These are phyloP conservation scores for Balakata baccata DNA, from an alignment of 345 rosid species.

Conservation along the genomic window DNA sequence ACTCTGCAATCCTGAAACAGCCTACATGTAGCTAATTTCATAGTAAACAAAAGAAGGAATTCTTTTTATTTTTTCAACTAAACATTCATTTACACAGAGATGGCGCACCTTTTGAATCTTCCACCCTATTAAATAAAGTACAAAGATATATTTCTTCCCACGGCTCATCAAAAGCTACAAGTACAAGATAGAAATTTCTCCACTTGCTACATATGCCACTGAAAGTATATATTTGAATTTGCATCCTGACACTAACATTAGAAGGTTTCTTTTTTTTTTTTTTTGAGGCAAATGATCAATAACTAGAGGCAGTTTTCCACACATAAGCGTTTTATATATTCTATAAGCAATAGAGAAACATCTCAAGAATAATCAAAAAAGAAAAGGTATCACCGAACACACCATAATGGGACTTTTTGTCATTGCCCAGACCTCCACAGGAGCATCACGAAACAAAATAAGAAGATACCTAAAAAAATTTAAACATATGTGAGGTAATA, in stretches of 20 bases:
- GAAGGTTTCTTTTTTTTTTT: background rate
- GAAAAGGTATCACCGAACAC: constrained; percentile 28
- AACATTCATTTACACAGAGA: background rate
- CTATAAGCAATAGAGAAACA: background rate
- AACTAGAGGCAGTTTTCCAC: too few species aligned
- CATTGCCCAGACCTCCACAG: constrained; percentile 99
- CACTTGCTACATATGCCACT: background rate
- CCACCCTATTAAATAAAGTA: background rate
- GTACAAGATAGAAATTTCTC: background rate
- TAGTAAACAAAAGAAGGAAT: background rate
- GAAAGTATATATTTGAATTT: background rate
- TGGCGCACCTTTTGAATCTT: background rate
- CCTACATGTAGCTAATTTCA: background rate
- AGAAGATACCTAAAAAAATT: constrained; percentile 77
- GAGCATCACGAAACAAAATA: constrained; percentile 95
- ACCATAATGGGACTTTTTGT: constrained; percentile 95
- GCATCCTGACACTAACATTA: background rate
- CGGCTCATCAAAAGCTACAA: background rate
- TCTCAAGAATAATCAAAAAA: background rate
- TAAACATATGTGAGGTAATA: background rate
- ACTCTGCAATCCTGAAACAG: background rate
- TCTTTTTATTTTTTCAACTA: background rate
- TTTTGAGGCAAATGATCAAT: too few species aligned
- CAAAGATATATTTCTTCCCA: background rate
- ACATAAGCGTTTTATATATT: background rate